A percentile compares a stretch with the other conserved stretches of the same genome.
Evolutionary conservation across 169 alveolate species (phyloP).

Genomic region (Plasmodium yoelii): DNA sequence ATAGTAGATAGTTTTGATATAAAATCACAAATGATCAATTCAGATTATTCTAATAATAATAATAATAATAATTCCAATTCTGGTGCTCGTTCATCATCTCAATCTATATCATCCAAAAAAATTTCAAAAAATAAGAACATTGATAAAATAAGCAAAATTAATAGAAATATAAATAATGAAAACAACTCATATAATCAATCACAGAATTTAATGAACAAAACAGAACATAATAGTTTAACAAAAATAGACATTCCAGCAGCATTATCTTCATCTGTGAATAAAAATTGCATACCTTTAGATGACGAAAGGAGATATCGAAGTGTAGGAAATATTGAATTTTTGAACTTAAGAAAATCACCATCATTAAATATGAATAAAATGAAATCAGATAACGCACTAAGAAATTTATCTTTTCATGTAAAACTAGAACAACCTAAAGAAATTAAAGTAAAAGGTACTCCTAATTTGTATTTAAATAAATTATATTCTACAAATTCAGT

Average conservation of each 20-base stretch:
- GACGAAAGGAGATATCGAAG: conserved; percentile 28
- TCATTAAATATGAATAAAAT: conserved; percentile 26
- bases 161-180: conserved; percentile 1
- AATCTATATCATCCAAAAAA: conserved; percentile 25
- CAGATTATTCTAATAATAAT: conserved; percentile 15
- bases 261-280: neutral
- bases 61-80: neutral
- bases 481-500: conserved; percentile 23
- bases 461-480: conserved; percentile 24
- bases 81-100: conserved; percentile 3
- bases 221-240: neutral
- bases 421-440: conserved; percentile 29
- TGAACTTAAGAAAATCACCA: conserved; percentile 27
- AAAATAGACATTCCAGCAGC: neutral
- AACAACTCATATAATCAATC: neutral
- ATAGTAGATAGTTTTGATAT: conserved; percentile 2
- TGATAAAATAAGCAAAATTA: conserved; percentile 23
- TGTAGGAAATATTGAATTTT: conserved; percentile 13
- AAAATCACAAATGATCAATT: conserved; percentile 4
- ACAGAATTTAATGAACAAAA: neutral
- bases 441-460: conserved; percentile 11
- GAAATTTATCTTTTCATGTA: conserved; percentile 56
- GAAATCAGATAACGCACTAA: conserved; percentile 21
- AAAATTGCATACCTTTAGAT: neutral
- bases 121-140: conserved; percentile 16